phyloP scores from a whole-genome alignment of 257 asterid species.

The Thymus quinquecostatus region DNA sequence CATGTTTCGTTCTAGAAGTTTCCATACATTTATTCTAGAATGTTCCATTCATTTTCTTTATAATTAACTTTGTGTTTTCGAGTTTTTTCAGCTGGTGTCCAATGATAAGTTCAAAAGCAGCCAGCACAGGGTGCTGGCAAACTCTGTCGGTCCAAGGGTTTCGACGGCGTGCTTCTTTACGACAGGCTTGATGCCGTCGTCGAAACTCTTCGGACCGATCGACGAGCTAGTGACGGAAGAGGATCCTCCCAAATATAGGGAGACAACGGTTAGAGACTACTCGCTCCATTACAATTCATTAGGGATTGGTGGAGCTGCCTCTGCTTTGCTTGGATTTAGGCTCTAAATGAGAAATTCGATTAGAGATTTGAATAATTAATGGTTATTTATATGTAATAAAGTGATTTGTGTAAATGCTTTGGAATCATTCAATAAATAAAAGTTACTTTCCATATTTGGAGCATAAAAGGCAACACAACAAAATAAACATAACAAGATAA shows the following conservation, averaged over 20 bases:
- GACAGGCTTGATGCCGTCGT: slow-evolving; percentile 44
- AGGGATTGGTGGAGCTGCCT: slow-evolving; percentile 50
- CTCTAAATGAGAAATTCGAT: slow-evolving; percentile 13
- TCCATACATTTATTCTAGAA: neutral
- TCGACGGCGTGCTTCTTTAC: slow-evolving; percentile 59
- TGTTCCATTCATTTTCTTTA: neutral
- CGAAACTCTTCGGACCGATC: slow-evolving; percentile 56
- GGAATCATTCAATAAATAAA: too few species aligned
- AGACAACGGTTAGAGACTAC: slow-evolving; percentile 55
- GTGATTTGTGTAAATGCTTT: neutral
- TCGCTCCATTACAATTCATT: slow-evolving; percentile 41
- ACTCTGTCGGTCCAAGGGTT: slow-evolving; percentile 46
- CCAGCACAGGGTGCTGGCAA: slow-evolving; percentile 54
- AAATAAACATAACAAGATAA: too few species aligned
- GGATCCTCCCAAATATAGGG: slow-evolving; percentile 47
- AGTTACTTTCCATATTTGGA: too few species aligned
- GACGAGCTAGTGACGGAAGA: slow-evolving; percentile 48
- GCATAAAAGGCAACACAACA: too few species aligned
- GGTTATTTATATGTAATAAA: neutral
- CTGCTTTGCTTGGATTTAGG: slow-evolving; percentile 50
- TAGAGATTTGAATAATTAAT: neutral
- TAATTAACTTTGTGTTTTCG: neutral
- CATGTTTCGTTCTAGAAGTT: neutral
- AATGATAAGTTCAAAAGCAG: slow-evolving; percentile 56
- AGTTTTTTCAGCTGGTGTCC: slow-evolving; percentile 45